Evolutionary conservation across 768 basidiomycete genomes (phyloP).

Genomic region (Serendipita sp.): DNA sequence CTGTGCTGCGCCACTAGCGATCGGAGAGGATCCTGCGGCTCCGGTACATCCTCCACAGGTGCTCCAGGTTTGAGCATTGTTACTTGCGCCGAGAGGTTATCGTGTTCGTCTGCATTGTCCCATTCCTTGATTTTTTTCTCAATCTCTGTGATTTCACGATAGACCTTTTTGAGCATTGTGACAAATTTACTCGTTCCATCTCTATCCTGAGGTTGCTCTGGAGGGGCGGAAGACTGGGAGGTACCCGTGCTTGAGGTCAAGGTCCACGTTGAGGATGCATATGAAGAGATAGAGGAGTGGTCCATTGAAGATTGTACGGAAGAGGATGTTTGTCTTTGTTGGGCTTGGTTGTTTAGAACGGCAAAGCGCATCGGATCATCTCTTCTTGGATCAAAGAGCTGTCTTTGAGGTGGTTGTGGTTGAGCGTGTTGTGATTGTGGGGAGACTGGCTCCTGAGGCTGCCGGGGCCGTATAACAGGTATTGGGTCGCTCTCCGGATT

Average conservation of each 20-base stretch:
- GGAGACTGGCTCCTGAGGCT: slow-evolving; percentile 19
- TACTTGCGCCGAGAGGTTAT: slow-evolving; percentile 29
- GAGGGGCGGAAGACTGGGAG: slow-evolving; percentile 37
- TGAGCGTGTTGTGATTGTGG: slow-evolving; percentile 19
- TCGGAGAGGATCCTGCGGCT: slow-evolving; percentile 62
- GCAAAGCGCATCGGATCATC: slow-evolving; percentile 84
- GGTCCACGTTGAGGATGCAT: slow-evolving; percentile 14
- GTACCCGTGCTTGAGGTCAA: slow-evolving; percentile 15
- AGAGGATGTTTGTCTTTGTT: slow-evolving; percentile 7
- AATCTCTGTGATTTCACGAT: slow-evolving; percentile 63
- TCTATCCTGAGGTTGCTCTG: slow-evolving; percentile 29
- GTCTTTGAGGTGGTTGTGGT: slow-evolving; percentile 25
- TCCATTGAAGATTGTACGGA: slow-evolving; percentile 28
- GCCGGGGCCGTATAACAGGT: slow-evolving; percentile 32
- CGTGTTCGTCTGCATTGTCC: slow-evolving; percentile 37
- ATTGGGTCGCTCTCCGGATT: slow-evolving; percentile 59
- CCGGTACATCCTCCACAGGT: slow-evolving; percentile 22
- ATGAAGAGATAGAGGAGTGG: slow-evolving; percentile 54
- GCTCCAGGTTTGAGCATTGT: slow-evolving; percentile 22
- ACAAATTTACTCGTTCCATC: slow-evolving; percentile 46
- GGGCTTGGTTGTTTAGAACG: slow-evolving; percentile 37
- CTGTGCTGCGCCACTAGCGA: slow-evolving; percentile 68
- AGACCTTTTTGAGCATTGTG: slow-evolving; percentile 60
- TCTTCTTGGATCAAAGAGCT: slow-evolving; percentile 77
- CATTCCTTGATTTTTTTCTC: slow-evolving; percentile 43